A percentile compares a stretch with the other conserved stretches of the same genome.
Conservation (phyloP, 2,329 filamentous ascomycete genomes). For the Tricladium varicosporioides region DNA sequence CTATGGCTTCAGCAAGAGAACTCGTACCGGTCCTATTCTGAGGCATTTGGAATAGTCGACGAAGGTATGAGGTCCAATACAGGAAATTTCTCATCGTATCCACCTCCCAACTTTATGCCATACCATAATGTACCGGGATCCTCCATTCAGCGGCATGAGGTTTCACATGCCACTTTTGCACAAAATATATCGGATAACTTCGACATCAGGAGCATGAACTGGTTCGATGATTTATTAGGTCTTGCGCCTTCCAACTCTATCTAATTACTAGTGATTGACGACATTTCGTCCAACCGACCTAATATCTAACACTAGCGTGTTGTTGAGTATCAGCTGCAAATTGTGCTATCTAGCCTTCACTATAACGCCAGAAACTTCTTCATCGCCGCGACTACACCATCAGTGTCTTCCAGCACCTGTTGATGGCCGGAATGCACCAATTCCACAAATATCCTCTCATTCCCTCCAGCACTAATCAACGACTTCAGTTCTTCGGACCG, state of each 20-base stretch:
- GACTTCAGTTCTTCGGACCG: slow-evolving; percentile 29
- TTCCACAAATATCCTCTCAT: slow-evolving; percentile 56
- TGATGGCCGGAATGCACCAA: slow-evolving; percentile 66
- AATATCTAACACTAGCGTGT: background rate
- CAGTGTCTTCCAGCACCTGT: slow-evolving; percentile 63
- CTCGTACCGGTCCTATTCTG: slow-evolving; percentile 17
- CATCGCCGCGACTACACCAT: slow-evolving; percentile 50
- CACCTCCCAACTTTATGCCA: background rate
- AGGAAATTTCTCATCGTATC: background rate
- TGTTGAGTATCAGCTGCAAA: background rate
- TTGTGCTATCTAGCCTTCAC: background rate
- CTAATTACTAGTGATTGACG: no score
- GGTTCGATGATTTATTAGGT: slow-evolving; percentile 22
- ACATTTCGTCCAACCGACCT: background rate
- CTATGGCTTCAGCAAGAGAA: slow-evolving; percentile 16
- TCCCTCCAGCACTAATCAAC: slow-evolving; percentile 26
- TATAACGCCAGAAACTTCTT: slow-evolving; percentile 2
- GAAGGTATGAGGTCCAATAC: background rate
- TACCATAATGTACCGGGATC: slow-evolving; percentile 4
- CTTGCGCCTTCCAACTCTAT: slow-evolving; percentile 22
- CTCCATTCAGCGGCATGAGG: slow-evolving; percentile 1
- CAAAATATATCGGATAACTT: slow-evolving; percentile 17
- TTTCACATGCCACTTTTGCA: slow-evolving; percentile 7
- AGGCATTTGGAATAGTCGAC: background rate
- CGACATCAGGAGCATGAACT: slow-evolving; percentile 20